Evolutionary conservation across 805 yeast genomes (phyloP).

Genomic region (Nakazawaea laoshanensis): DNA sequence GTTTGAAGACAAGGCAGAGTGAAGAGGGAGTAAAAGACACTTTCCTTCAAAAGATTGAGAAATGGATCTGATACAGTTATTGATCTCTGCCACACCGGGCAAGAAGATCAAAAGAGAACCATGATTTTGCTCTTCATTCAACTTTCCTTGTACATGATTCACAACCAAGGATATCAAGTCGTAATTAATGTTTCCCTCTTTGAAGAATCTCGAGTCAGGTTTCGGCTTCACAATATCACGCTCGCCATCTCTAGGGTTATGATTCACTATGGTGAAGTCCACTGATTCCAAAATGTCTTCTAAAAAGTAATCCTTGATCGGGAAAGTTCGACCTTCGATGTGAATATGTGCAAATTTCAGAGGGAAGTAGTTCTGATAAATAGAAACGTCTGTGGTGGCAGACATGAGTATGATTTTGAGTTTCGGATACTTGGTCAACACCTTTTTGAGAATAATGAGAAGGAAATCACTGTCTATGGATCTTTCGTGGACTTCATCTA

Average conservation of each 20-base stretch:
- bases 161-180: slow-evolving; percentile 58
- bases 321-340: slow-evolving; percentile 90
- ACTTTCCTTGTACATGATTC: slow-evolving; percentile 37
- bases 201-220: slow-evolving; percentile 59
- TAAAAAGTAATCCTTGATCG: slow-evolving; percentile 70
- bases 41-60: slow-evolving; percentile 13
- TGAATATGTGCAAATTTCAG: slow-evolving; percentile 54
- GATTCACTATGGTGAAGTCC: slow-evolving; percentile 41
- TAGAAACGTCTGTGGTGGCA: slow-evolving; percentile 76
- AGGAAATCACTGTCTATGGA: slow-evolving; percentile 86
- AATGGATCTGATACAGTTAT: slow-evolving; percentile 43
- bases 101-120: slow-evolving; percentile 83
- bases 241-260: slow-evolving; percentile 17
- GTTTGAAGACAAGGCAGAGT: slow-evolving; percentile 75
- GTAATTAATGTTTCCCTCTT: slow-evolving; percentile 63
- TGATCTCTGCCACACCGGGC: slow-evolving; percentile 89
- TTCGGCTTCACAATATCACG: slow-evolving; percentile 41
- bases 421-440: slow-evolving; percentile 40
- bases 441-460: slow-evolving; percentile 62
- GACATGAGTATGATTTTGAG: slow-evolving; percentile 80
- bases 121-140: slow-evolving; percentile 28
- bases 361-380: slow-evolving; percentile 61
- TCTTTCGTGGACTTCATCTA: slow-evolving; percentile 97
- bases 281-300: slow-evolving; percentile 54
- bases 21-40: slow-evolving; percentile 62